Base-by-base conservation (phyloP, 2,329 filamentous ascomycete species). In the Cladosporium sphaerospermum region DNA sequence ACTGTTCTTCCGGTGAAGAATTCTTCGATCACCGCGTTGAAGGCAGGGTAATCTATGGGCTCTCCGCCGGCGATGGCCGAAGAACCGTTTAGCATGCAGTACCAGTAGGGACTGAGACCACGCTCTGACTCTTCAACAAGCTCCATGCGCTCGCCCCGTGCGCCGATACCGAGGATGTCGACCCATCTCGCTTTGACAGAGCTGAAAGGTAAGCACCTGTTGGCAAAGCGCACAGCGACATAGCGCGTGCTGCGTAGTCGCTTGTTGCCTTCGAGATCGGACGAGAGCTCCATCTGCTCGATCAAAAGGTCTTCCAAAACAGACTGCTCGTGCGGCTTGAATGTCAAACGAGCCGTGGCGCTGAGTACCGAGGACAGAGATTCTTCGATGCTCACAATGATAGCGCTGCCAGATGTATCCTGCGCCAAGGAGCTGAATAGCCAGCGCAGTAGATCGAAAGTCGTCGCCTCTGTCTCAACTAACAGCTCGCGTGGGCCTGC, bases 111-210 rank as follows among this genome's bases (percentile, higher is more conserved):
- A 69, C 96, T 89, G 3, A 96, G 77, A 0, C 93, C 93, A 68
- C 89, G 91, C 56, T 83, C 84, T 1, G 90, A 93, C 71, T 97
- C 92, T 66, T 99, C 93, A 1, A 88, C 72, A 3, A 97, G 84
- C 65, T 97, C 92, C 56, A 84, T 86, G 43, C 87, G 81, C 65
- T 91, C 86, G 47, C 82, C 79, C 2, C 73, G 69, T 10, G 84
- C 84, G 13, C 81, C 83, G 8, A 93, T 75, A 7, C 91, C 92
- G 46, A 96, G 77, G 13, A 97, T 80, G 67, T 96, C 83, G 44
- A 96, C 87, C 88, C 89, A 96, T 45, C 93, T 82, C 23, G 83
- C 93, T 36, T 85, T 76, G 9, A 89, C 78, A 63, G 96, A 89
- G 16, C 78, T 78, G 61, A 89, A 96, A 1, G 86, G 81, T 4